Evolutionary conservation across 2,329 filamentous ascomycete genomes (phyloP).

Genomic region (Beauveria varroae): DNA sequence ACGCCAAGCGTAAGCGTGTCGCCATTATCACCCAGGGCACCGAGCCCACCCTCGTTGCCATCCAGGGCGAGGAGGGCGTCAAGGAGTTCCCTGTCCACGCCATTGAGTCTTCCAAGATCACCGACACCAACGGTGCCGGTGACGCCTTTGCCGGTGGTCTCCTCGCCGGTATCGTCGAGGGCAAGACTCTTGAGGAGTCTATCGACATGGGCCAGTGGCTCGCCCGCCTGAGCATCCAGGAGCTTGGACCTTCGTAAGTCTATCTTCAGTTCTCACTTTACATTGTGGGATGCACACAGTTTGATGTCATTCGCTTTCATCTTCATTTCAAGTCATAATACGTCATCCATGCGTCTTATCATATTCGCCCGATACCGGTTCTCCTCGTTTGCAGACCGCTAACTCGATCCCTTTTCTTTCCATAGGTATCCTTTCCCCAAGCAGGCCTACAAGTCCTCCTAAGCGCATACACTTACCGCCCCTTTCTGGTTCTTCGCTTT

Average conservation of each 20-base stretch:
- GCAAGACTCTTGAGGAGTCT: constrained; percentile 67
- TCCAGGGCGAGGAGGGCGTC: constrained; percentile 61
- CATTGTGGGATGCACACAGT: neutral
- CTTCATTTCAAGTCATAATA: constrained; percentile 10
- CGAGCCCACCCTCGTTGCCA: constrained; percentile 77
- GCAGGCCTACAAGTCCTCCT: constrained; percentile 58
- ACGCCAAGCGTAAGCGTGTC: constrained; percentile 71
- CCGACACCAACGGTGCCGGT: constrained; percentile 93
- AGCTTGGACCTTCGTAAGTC: constrained; percentile 90
- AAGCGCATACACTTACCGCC: constrained; percentile 12
- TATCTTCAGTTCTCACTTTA: constrained; percentile 7
- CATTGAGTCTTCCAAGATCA: constrained; percentile 71
- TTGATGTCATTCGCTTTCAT: neutral
- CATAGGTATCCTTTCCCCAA: constrained; percentile 73
- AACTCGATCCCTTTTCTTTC: constrained; percentile 8
- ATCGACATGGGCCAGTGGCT: constrained; percentile 97
- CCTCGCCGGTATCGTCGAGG: constrained; percentile 79
- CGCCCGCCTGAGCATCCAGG: constrained; percentile 85
- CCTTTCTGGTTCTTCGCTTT: constrained; percentile 14
- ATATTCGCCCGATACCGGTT: neutral
- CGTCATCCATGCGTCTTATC: constrained; percentile 1
- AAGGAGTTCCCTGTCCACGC: constrained; percentile 74
- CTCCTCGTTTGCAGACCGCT: neutral
- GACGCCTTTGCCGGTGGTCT: constrained; percentile 96
- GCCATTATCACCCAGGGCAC: constrained; percentile 96